A percentile compares a stretch with the other conserved stretches of the same genome.
Evolutionary conservation across 441 rosid genomes (phyloP).

Genomic region (Cnidoscolus chayamansa): DNA sequence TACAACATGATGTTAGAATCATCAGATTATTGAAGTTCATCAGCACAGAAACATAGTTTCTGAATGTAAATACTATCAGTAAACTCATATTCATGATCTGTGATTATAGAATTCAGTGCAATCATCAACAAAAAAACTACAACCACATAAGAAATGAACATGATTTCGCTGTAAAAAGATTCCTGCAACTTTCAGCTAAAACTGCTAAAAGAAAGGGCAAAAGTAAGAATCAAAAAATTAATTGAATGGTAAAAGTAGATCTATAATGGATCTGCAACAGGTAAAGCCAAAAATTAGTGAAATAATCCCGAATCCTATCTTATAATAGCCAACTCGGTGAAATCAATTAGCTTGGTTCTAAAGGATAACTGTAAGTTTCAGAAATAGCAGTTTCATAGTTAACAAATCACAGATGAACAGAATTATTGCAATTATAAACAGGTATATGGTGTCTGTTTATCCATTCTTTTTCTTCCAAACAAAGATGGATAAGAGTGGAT

Average conservation of each 20-base stretch:
- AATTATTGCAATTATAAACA: not conserved
- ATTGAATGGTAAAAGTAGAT: not conserved
- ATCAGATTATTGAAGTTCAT: constrained; percentile 16
- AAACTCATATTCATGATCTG: not conserved
- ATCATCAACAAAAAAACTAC: not conserved
- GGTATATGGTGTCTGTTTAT: not conserved
- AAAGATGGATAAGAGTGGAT: not conserved
- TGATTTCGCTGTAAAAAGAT: not conserved
- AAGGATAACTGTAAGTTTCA: too few relatives aligned
- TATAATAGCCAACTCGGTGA: not conserved
- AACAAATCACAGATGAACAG: not conserved
- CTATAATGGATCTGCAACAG: constrained; percentile 3
- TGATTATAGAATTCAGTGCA: not conserved
- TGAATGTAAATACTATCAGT: constrained; percentile 6
- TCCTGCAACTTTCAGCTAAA: not conserved
- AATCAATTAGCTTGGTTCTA: not conserved
- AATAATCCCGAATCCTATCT: not conserved
- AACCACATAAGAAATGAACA: not conserved
- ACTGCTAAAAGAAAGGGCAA: not conserved
- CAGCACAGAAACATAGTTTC: constrained; percentile 9
- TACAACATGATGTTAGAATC: constrained; percentile 18
- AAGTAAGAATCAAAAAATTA: not conserved
- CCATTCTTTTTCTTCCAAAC: not conserved
- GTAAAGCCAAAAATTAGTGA: not conserved
- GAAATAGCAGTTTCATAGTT: not conserved